These are phyloP conservation scores for Nicotiana paniculata DNA, from an alignment of 257 asterid species.

Conservation along the genomic window DNA sequence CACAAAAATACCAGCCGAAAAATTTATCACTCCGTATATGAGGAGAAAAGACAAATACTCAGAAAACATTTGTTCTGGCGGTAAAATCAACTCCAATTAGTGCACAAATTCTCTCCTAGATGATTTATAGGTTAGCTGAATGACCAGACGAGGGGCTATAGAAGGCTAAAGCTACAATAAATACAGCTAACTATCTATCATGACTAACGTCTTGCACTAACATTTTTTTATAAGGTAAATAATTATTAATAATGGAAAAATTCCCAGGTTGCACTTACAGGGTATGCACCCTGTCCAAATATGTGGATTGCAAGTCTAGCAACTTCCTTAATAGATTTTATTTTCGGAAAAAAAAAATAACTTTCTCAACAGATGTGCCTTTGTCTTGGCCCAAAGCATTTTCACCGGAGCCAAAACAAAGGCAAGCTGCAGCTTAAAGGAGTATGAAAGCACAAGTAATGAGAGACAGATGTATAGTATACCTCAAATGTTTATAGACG, in stretches of 20 bases:
- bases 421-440: neutral
- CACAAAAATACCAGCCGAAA: neutral
- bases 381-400: neutral
- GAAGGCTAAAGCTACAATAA: too few relatives aligned
- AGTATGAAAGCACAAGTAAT: neutral
- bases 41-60: neutral
- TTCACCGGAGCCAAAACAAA: neutral
- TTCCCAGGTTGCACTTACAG: neutral
- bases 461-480: neutral
- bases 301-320: neutral
- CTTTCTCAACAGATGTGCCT: neutral
- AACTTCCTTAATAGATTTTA: neutral
- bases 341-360: neutral
- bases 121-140: too few relatives aligned
- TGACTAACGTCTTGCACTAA: too few relatives aligned
- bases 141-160: too few relatives aligned
- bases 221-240: neutral
- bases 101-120: too few relatives aligned
- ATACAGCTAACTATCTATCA: too few relatives aligned
- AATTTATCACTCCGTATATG: neutral
- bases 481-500: slow-evolving; percentile 11
- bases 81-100: too few relatives aligned
- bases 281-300: neutral
- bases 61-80: neutral
- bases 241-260: neutral